Evolutionary conservation across 208 protist genomes (phyloP).

Genomic region (Porcisia deanei): DNA sequence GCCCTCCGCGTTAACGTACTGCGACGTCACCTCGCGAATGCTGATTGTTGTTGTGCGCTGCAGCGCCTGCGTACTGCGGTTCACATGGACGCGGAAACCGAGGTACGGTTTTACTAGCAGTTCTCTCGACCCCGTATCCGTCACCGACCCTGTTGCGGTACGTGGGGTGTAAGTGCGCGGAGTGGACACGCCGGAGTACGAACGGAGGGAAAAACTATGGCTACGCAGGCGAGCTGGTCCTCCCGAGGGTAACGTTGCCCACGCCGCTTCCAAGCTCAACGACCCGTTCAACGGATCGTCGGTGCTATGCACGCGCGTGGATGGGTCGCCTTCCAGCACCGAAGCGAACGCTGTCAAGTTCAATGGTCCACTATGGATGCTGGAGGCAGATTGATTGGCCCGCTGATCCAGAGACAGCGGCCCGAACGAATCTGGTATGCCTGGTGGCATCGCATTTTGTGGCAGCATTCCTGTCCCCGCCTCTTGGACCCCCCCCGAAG

Average conservation of each 20-base stretch:
- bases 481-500: constrained; percentile 15
- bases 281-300: constrained; percentile 9
- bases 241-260: neutral
- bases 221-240: constrained; percentile 5
- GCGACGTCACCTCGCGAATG: constrained; percentile 57
- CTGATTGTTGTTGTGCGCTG: constrained; percentile 30
- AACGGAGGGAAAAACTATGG: constrained; percentile 25
- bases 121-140: neutral
- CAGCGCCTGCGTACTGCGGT: constrained; percentile 12
- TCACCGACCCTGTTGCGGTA: constrained; percentile 9
- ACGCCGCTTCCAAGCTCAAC: constrained; percentile 8
- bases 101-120: constrained; percentile 55
- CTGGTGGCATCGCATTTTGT: neutral
- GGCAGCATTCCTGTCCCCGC: constrained; percentile 4
- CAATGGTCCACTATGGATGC: neutral
- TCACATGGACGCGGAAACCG: constrained; percentile 72
- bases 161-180: constrained; percentile 43
- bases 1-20: constrained; percentile 43
- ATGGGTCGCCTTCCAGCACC: neutral
- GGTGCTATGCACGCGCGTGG: constrained; percentile 4
- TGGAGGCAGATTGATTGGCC: constrained; percentile 3
- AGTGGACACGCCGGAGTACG: constrained; percentile 28
- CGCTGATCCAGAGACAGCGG: neutral
- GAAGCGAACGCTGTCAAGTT: neutral
- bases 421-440: neutral